These are phyloP conservation scores for Knoxia roxburghii DNA, from an alignment of 257 asterid species.

Conservation along the genomic window DNA sequence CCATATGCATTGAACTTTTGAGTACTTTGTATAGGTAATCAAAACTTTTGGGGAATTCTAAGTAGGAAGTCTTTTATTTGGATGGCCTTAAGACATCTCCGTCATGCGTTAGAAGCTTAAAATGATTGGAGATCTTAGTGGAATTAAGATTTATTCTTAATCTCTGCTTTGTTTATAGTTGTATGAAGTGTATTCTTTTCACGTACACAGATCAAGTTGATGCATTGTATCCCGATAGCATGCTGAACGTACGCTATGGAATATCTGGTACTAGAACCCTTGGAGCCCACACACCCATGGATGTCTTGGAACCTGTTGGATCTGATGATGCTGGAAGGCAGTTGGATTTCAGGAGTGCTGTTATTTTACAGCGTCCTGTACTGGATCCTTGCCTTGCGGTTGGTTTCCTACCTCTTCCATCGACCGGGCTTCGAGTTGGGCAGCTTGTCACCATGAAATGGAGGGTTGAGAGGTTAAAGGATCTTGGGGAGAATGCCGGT, in stretches of 20 bases:
- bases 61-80: not conserved
- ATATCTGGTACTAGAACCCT: constrained; percentile 65
- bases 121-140: not conserved
- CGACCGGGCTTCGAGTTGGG: constrained; percentile 88
- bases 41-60: not conserved
- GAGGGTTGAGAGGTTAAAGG: constrained; percentile 90
- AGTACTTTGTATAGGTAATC: not conserved
- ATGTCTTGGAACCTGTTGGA: constrained; percentile 35
- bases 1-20: not conserved
- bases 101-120: not conserved
- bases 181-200: not conserved
- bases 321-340: constrained; percentile 35
- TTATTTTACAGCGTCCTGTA: constrained; percentile 76
- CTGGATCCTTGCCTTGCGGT: constrained; percentile 96
- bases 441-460: constrained; percentile 91
- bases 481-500: constrained; percentile 33
- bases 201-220: constrained; percentile 46
- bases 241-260: constrained; percentile 63
- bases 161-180: not conserved
- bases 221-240: constrained; percentile 45
- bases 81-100: not conserved
- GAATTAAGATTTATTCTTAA: not conserved
- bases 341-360: constrained; percentile 71
- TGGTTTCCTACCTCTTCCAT: constrained; percentile 92
- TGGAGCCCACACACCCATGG: constrained; percentile 84